Evolutionary conservation across 805 yeast species (phyloP).

Genomic region (Yarrowia sp.): DNA sequence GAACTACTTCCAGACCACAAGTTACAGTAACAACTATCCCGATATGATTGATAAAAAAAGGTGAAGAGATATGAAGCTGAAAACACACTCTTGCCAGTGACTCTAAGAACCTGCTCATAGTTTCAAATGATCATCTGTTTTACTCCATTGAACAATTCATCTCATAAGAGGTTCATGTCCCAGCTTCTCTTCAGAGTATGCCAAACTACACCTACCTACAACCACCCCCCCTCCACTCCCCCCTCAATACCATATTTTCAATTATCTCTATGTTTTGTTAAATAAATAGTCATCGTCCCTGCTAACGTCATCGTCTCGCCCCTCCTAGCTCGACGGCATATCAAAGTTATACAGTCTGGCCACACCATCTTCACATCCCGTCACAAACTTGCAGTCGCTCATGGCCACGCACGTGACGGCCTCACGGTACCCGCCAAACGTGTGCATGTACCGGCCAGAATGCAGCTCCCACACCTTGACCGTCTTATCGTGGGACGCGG

Average conservation of each 20-base stretch:
- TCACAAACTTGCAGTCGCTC: constrained; percentile 87
- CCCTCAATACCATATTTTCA: neutral
- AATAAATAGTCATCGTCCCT: constrained; percentile 22
- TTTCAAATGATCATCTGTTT: no score
- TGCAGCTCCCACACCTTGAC: constrained; percentile 97
- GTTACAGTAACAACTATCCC: no score
- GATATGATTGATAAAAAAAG: no score
- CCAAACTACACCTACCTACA: no score
- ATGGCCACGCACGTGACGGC: constrained; percentile 73
- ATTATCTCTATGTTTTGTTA: constrained; percentile 7
- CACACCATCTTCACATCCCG: constrained; percentile 87
- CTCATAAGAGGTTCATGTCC: no score
- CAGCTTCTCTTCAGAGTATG: no score
- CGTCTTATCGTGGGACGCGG: constrained; percentile 91
- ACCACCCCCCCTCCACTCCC: no score
- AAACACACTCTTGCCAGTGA: no score
- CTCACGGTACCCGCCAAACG: constrained; percentile 74
- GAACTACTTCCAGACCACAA: no score
- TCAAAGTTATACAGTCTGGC: constrained; percentile 86
- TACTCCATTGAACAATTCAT: no score
- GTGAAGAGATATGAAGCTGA: no score
- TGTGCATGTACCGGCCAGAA: constrained; percentile 91
- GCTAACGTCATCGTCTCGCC: neutral
- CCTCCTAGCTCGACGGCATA: constrained; percentile 9
- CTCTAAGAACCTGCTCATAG: no score